Conservation (phyloP, 495 filamentous ascomycete species). For the Letharia columbiana region DNA sequence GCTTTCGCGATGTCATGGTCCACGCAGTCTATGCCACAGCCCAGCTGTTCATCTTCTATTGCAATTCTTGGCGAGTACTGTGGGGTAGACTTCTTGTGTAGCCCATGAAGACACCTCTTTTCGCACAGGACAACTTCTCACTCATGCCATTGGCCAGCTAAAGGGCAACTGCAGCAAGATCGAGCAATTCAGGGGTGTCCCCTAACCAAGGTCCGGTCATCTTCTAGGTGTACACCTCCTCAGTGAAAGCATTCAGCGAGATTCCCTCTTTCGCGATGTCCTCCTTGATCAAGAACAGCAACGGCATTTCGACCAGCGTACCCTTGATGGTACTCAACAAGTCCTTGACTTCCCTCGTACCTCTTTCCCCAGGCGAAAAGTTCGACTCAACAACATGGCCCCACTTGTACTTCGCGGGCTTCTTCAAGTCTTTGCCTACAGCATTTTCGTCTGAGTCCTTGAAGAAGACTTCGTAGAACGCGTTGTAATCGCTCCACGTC, state of each 20-base stretch:
- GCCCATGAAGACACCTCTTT: not conserved
- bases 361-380: slow-evolving; percentile 57
- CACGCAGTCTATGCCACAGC: not conserved
- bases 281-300: slow-evolving; percentile 77
- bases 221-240: slow-evolving; percentile 69
- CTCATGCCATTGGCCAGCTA: not conserved
- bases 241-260: slow-evolving; percentile 69
- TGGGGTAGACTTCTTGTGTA: not conserved
- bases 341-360: slow-evolving; percentile 68
- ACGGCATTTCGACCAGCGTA: slow-evolving; percentile 83
- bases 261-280: slow-evolving; percentile 84
- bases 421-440: slow-evolving; percentile 35
- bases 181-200: not conserved
- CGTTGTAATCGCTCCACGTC: slow-evolving; percentile 79
- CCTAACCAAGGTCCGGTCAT: not conserved
- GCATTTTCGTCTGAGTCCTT: slow-evolving; percentile 43
- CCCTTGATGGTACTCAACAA: slow-evolving; percentile 66
- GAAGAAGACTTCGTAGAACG: slow-evolving; percentile 72
- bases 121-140: not conserved
- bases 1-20: not conserved
- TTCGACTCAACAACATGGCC: slow-evolving; percentile 81
- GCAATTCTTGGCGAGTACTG: not conserved
- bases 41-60: not conserved
- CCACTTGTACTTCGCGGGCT: slow-evolving; percentile 51
- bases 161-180: not conserved